A percentile compares a stretch with the other conserved stretches of the same genome.
Conservation (phyloP, 805 yeast species). For the Kuraishia capsulata region DNA sequence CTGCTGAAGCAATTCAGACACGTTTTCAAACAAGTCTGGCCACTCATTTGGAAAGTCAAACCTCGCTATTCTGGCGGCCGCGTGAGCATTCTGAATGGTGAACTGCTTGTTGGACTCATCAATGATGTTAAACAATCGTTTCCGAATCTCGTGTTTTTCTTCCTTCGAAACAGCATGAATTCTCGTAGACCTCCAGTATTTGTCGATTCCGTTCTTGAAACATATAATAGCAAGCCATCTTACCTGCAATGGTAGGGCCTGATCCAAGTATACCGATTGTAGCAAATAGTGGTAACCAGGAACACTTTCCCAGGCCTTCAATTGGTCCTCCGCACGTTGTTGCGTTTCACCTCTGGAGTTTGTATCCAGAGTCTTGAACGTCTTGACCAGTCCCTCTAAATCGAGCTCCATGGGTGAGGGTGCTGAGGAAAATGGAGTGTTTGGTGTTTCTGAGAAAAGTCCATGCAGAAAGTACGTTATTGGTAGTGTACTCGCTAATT, state of each 20-base stretch:
- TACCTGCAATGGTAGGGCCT: slow-evolving; percentile 48
- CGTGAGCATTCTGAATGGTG: slow-evolving; percentile 76
- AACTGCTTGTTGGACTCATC: slow-evolving; percentile 69
- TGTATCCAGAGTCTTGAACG: slow-evolving; percentile 40
- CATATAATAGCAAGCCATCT: slow-evolving; percentile 86
- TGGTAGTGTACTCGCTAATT: not conserved
- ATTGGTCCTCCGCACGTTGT: slow-evolving; percentile 57
- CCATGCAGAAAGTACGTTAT: not conserved
- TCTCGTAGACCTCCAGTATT: slow-evolving; percentile 72
- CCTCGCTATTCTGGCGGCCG: slow-evolving; percentile 69
- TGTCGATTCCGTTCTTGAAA: slow-evolving; percentile 81
- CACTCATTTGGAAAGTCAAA: slow-evolving; percentile 83
- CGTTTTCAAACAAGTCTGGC: slow-evolving; percentile 70
- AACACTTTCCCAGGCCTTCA: slow-evolving; percentile 59
- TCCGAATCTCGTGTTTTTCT: slow-evolving; percentile 60
- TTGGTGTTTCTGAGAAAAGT: not conserved
- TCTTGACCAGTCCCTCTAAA: slow-evolving; percentile 20
- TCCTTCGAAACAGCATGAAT: slow-evolving; percentile 42
- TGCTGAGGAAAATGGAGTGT: too few species aligned
- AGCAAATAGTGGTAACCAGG: slow-evolving; percentile 26
- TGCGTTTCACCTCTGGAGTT: slow-evolving; percentile 43
- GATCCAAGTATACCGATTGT: slow-evolving; percentile 55
- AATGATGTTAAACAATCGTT: slow-evolving; percentile 43
- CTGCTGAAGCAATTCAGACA: slow-evolving; percentile 35
- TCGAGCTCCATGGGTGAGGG: slow-evolving; percentile 12